A percentile compares a stretch with the other conserved stretches of the same genome.
phyloP scores from a whole-genome alignment of 768 basidiomycete genomes.

The Mycena leptocephala region DNA sequence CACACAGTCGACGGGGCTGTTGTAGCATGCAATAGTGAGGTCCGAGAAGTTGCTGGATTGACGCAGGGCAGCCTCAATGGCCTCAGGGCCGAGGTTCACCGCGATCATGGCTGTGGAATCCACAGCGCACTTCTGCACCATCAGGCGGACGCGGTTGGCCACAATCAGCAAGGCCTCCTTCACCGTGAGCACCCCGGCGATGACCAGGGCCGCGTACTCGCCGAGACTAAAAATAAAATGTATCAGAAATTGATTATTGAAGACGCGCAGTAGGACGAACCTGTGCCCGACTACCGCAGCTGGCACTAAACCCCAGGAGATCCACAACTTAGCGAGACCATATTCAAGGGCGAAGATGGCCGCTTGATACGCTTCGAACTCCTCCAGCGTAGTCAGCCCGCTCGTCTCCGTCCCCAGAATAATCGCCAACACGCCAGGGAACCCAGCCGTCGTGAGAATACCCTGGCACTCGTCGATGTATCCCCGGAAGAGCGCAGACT shows the following conservation, averaged over 20 bases:
- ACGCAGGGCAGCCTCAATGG: conserved; percentile 54
- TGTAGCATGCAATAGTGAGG: conserved; percentile 73
- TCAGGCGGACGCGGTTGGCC: conserved; percentile 71
- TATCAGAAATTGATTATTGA: not conserved
- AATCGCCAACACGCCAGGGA: conserved; percentile 65
- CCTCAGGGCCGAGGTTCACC: conserved; percentile 55
- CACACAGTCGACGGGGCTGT: conserved; percentile 71
- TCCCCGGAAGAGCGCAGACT: conserved; percentile 62
- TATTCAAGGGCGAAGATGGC: conserved; percentile 77
- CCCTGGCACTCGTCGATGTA: conserved; percentile 74
- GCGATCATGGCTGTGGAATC: conserved; percentile 75
- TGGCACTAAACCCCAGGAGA: conserved; percentile 77
- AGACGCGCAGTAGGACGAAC: conserved; percentile 52
- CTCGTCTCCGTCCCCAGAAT: conserved; percentile 49
- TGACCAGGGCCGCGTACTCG: conserved; percentile 81
- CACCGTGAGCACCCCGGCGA: conserved; percentile 72
- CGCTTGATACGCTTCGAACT: conserved; percentile 65
- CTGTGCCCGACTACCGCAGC: conserved; percentile 81
- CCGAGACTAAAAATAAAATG: conserved; percentile 66
- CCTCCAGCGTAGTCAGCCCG: conserved; percentile 47
- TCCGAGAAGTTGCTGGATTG: conserved; percentile 51
- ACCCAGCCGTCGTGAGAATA: conserved; percentile 65
- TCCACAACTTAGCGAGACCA: conserved; percentile 76
- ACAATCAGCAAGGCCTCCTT: conserved; percentile 72
- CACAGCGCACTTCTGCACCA: conserved; percentile 63